phyloP scores from a whole-genome alignment of 1,139 yeast genomes.

The Blastobotrys apis region DNA sequence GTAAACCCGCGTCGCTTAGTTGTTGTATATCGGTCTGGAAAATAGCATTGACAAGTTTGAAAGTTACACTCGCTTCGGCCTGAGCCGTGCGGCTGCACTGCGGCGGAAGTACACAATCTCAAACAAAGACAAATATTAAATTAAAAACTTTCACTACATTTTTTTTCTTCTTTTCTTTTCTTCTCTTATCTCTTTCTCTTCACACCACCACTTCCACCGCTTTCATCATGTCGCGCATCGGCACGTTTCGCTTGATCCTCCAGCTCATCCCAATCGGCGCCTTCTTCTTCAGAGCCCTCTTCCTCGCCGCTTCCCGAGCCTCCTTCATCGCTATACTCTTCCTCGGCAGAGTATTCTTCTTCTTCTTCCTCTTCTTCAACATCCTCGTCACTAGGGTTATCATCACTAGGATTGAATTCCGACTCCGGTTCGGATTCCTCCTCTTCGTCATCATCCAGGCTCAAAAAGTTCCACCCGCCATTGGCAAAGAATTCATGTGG shows the following conservation, averaged over 20 bases:
- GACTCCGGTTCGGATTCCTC: constrained; percentile 40
- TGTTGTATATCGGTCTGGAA: too few species aligned
- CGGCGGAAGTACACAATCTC: too few species aligned
- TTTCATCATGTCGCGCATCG: constrained; percentile 25
- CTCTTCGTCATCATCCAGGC: constrained; percentile 50
- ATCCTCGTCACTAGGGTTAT: constrained; percentile 28
- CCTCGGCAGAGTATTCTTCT: constrained; percentile 20
- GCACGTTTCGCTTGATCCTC: constrained; percentile 36
- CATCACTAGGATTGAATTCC: constrained; percentile 37
- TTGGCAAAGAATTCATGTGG: constrained; percentile 84
- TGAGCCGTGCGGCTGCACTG: too few species aligned
- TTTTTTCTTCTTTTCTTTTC: too few species aligned
- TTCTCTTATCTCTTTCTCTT: constrained; percentile 17
- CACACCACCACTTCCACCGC: constrained; percentile 2
- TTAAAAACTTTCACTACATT: too few species aligned
- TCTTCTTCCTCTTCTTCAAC: constrained; percentile 37
- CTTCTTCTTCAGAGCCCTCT: too few species aligned
- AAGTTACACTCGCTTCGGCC: too few species aligned
- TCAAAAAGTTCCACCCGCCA: constrained; percentile 95
- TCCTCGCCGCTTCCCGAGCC: constrained; percentile 30
- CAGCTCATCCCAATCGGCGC: constrained; percentile 39
- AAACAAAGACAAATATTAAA: too few species aligned
- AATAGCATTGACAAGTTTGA: too few species aligned
- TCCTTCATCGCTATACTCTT: constrained; percentile 27
- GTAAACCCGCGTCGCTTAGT: too few species aligned